phyloP scores from a whole-genome alignment of 2,329 filamentous ascomycete species.

The Talaromyces funiculosus region DNA sequence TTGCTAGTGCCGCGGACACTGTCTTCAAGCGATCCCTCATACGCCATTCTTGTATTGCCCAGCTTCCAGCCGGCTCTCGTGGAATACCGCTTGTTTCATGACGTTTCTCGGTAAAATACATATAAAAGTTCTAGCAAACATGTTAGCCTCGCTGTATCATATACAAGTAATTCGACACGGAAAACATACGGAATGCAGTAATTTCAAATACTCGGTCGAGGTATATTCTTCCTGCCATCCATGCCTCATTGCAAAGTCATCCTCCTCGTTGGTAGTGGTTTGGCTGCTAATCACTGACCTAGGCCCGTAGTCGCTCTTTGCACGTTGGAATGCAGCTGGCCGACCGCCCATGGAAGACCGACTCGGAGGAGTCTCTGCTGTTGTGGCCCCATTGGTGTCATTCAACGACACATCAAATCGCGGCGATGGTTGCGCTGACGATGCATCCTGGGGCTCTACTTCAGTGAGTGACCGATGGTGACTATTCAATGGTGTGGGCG shows the following conservation, averaged over 20 bases:
- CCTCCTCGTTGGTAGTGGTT: constrained; percentile 35
- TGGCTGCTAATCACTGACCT: constrained; percentile 27
- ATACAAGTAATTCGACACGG: background rate
- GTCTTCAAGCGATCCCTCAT: constrained; percentile 97
- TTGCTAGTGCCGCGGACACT: constrained; percentile 85
- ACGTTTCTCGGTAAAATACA: constrained; percentile 98
- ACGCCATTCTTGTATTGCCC: constrained; percentile 81
- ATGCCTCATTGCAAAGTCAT: constrained; percentile 63
- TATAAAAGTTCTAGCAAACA: constrained; percentile 77
- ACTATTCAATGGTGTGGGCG: constrained; percentile 5
- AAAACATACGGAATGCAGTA: constrained; percentile 68
- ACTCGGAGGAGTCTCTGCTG: constrained; percentile 24
- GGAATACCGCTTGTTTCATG: constrained; percentile 92
- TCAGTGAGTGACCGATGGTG: constrained; percentile 28
- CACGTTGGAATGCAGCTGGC: constrained; percentile 41
- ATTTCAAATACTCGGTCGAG: constrained; percentile 80
- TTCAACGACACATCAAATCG: constrained; percentile 29
- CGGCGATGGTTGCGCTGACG: constrained; percentile 18
- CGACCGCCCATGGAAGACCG: constrained; percentile 28
- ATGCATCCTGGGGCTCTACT: constrained; percentile 24
- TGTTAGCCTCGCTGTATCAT: background rate
- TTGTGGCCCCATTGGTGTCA: constrained; percentile 20
- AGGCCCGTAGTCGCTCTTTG: constrained; percentile 51
- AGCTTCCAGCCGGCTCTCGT: constrained; percentile 51
- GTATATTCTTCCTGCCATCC: constrained; percentile 91